A percentile compares a stretch with the other conserved stretches of the same genome.
These are phyloP conservation scores for Canavalia ensiformis DNA, from an alignment of 306 rosid species.

Conservation along the genomic window DNA sequence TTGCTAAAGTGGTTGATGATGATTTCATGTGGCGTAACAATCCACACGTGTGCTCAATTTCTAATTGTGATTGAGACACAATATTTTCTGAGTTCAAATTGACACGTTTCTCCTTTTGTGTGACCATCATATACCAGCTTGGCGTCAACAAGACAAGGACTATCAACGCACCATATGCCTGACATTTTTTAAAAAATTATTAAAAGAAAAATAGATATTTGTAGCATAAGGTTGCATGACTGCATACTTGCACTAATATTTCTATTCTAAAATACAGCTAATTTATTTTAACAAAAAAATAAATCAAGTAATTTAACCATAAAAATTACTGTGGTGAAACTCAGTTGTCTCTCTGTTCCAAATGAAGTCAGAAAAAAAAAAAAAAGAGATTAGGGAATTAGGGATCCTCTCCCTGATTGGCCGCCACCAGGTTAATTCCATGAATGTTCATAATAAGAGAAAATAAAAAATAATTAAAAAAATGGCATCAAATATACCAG, in stretches of 20 bases:
- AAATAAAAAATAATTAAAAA: not conserved
- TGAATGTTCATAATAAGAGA: not conserved
- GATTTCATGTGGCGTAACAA: slow-evolving; percentile 33
- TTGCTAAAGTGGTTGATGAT: slow-evolving; percentile 48
- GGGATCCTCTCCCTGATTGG: not conserved
- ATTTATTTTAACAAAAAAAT: not conserved
- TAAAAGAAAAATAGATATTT: not conserved
- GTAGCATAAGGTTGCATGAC: too few species aligned
- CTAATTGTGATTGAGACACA: slow-evolving; percentile 34
- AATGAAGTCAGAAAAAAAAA: slow-evolving; percentile 19
- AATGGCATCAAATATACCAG: slow-evolving; percentile 32
- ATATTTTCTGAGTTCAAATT: slow-evolving; percentile 20
- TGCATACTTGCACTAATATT: too few species aligned
- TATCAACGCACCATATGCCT: slow-evolving; percentile 48
- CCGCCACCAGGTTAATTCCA: not conserved
- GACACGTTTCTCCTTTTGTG: slow-evolving; percentile 25
- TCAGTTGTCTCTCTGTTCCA: not conserved
- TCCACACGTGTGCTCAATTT: slow-evolving; percentile 26
- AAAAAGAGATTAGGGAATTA: not conserved
- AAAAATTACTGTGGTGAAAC: not conserved
- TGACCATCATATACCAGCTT: slow-evolving; percentile 42
- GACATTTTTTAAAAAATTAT: not conserved
- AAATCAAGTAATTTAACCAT: not conserved
- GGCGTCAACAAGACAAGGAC: slow-evolving; percentile 41
- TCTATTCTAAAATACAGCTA: too few species aligned